Base-by-base conservation (phyloP, 495 filamentous ascomycete genomes). In the Neurospora sp. region DNA sequence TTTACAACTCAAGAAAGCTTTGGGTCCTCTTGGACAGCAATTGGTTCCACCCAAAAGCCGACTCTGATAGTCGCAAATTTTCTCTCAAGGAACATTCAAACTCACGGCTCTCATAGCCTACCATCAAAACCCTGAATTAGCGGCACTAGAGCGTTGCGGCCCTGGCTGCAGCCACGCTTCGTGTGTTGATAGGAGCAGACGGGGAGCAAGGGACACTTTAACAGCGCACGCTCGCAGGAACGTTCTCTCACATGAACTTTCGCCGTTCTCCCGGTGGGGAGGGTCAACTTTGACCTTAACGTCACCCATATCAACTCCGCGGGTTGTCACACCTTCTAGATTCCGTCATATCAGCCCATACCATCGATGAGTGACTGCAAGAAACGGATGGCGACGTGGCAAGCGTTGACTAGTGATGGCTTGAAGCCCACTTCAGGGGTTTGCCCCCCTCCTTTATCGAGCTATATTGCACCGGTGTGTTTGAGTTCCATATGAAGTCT, bases 191-290 rank as follows among this genome's bases (percentile, higher is more conserved):
- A 70, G 70, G 75, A 62, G 48, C 20, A 70, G 48, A 42, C 12
- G 27, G 54, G 20, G 27, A 38, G 38, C 40, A 39, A 23, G 23
- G 23, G 39, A 40, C 40, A 72, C 38, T 48, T 71, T 71, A 72
- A 38, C 46, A 73, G 59, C 70, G 73, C 73, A 75, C 9, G 73
- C 76, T 74, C 73, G 79, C 77, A 80, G 76, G 73, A 79, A 42
- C 37, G 37, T 71, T 12, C 42, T 75, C 79, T 81, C 76, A 79
- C 78, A 81, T 81, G 79, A 80, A 78, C 72, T 77, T 48, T 59
- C 74, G 75, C 74, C 72, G 41, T 70, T 73, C 39, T 71, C 66
- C 40, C 59, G 39, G 46, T 38, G 62, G 38, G n/a, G 23, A 66
- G 27, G 54, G 54, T 66, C 54, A 66, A 18, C 54, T 66, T 66